Base-by-base conservation (phyloP, 2,329 filamentous ascomycete species). In the Zymoseptoria ardabiliae region DNA sequence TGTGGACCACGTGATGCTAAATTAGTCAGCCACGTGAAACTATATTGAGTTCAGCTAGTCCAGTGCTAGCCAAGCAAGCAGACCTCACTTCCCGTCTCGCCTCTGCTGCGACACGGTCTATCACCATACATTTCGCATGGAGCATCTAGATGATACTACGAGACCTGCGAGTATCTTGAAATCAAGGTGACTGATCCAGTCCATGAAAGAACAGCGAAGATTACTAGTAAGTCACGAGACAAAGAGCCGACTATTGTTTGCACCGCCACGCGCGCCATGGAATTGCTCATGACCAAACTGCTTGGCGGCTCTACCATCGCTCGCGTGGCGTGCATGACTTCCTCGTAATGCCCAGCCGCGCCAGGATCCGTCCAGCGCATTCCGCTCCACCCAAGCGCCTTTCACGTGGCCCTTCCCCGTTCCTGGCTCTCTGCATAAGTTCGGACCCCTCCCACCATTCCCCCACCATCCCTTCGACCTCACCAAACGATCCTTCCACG, bases 401-500 rank as follows among this genome's bases (percentile, higher is more conserved):
- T n/a, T 45, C 35, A 53, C n/a, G 51, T 28, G 28, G 8, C 25
- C 1, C 23, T 53, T 53, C 51, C 22, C 51, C 51, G 22, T 19
- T 22, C 22, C 22, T n/a, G 13, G 19, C 50, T 23, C 50, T 21
- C 50, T 19, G 8, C 50, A 51, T 9, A 51, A 51, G 50, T 51
- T 51, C 50, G n/a, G 45, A 23, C 13, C 22, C 22, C 51, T 53
- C 51, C 20, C 22, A 53, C 21, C 21, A 13, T 10, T 53, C 19
- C 51, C 28, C 22, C 51, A n/a, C 28, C 51, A 7, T 53, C 13
- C 30, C 51, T 28, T 28, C 13, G n/a, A 45, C 35, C 35, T 45
- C 35, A 45, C 22, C 51, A 53, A 22, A 53, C 51, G 51, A 53
- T 53, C 51, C 51, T 53, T 53, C 51, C 56, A 57, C 58, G 56